Evolutionary conservation across 768 basidiomycete species (phyloP), one percentile per base, ranked within the genome.

Genomic region (Dentipellis sp.): DNA sequence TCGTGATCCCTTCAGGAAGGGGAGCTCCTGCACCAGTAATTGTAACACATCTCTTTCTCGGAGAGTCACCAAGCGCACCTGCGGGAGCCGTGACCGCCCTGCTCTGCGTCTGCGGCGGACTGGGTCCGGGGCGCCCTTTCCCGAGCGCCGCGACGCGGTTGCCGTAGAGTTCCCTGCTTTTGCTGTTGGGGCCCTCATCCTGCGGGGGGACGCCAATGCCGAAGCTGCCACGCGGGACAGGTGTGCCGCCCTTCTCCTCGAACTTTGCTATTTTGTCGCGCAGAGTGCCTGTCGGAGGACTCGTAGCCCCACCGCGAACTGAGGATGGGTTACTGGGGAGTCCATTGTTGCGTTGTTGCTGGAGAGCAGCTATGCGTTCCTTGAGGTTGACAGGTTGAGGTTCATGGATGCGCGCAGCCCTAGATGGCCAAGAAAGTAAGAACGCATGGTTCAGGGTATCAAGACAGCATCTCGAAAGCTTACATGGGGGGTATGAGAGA

Each of bases 291-390:
- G 60, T 52, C 9, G 59, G 51, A 52, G 56, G 47, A 17, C 55
- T 58, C 58, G 56, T 42, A 37, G 58, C 64, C 4, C 66, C 58
- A 23, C 66, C 65, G 2, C 65, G 53, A 42, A 68, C 52, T 21
- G 63, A 57, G n/a, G 68, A 59, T 12, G 67, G 61, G 19, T 71
- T 59, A 54, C 75, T 62, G 45, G 70, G 36, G 58, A 55, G 67
- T 53, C 54, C 62, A 58, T 40, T 58, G 65, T 61, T 66, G 56
- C 79, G 77, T 29, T 29, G 29, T 62, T 88, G 87, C 66, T 91
- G 82, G 50, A 91, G 73, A 23, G 88, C 88, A 16, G 89, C 89
- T 59, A 91, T 91, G 54, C 89, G 84, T 62, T 91, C 88, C 70
- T 84, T 89, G 65, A 91, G 79, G 67, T 85, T 87, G 52, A 72